Conservation (phyloP, 129 eudicot species). For the Flaveria ramosissima region DNA sequence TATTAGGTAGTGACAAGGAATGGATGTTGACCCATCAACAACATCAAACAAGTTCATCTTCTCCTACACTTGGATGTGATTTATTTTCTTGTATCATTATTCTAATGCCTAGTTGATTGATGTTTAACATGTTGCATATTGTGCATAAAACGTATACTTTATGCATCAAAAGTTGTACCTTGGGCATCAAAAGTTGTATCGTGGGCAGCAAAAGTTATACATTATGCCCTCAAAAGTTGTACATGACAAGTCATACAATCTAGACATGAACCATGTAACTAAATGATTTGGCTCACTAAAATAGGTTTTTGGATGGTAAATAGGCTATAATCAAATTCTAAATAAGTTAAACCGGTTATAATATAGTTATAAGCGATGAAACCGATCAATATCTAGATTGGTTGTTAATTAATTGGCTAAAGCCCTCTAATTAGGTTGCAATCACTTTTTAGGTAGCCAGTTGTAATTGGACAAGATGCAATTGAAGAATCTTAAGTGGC, state of each 20-base stretch:
- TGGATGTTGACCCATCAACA: slow-evolving; percentile 96
- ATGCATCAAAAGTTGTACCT: neutral
- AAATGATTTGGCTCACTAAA: neutral
- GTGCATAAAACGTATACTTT: neutral
- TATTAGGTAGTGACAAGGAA: slow-evolving; percentile 72
- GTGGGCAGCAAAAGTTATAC: neutral
- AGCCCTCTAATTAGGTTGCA: too few species aligned
- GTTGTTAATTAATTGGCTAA: too few species aligned
- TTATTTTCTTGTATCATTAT: slow-evolving; percentile 31
- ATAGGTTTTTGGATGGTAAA: too few species aligned
- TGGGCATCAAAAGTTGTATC: neutral
- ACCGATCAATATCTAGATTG: too few species aligned
- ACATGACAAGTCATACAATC: neutral
- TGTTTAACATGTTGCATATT: neutral
- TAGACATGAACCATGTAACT: neutral
- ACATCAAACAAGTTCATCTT: slow-evolving; percentile 67
- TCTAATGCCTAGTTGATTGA: slow-evolving; percentile 23
- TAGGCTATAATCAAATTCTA: neutral
- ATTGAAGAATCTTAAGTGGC: too few species aligned
- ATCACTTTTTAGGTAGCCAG: too few species aligned
- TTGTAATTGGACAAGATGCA: too few species aligned
- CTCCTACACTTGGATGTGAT: slow-evolving; percentile 38
- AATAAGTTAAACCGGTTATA: neutral
- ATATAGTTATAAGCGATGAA: too few species aligned
- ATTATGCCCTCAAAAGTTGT: too few species aligned